phyloP scores from a whole-genome alignment of 2,329 filamentous ascomycete species.

The Fusarium nisikadoi region DNA sequence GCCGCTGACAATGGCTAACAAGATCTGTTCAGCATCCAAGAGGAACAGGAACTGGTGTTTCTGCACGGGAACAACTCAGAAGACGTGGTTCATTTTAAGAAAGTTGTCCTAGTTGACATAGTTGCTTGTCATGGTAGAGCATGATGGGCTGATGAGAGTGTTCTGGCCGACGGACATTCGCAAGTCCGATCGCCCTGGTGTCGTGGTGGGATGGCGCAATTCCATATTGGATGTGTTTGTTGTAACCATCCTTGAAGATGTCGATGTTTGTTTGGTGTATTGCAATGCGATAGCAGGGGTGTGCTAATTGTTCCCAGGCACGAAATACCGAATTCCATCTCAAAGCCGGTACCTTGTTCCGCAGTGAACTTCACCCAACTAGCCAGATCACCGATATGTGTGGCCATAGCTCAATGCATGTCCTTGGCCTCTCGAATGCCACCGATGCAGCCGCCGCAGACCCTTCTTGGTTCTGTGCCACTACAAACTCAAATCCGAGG shows the following conservation, averaged over 20 bases:
- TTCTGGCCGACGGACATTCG: constrained; percentile 95
- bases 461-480: constrained; percentile 74
- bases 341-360: constrained; percentile 82
- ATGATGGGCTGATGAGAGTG: constrained; percentile 94
- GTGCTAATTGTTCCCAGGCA: constrained; percentile 60
- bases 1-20: constrained; percentile 38
- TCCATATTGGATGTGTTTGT: constrained; percentile 91
- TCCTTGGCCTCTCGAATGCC: constrained; percentile 84
- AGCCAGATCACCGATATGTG: constrained; percentile 86
- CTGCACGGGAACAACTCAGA: constrained; percentile 93
- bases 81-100: constrained; percentile 91
- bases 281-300: background rate
- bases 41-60: constrained; percentile 81
- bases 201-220: constrained; percentile 96
- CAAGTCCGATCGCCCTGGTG: constrained; percentile 77
- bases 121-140: constrained; percentile 70
- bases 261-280: constrained; percentile 72
- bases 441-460: constrained; percentile 63
- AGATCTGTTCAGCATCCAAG: constrained; percentile 76
- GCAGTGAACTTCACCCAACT: constrained; percentile 82
- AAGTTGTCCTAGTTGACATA: constrained; percentile 40
- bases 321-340: constrained; percentile 89
- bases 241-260: constrained; percentile 87
- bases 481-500: constrained; percentile 60
- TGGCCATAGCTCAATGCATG: constrained; percentile 83